Base-by-base conservation (phyloP, 2,329 filamentous ascomycete genomes). In the Raffaelea ambrosiae region DNA sequence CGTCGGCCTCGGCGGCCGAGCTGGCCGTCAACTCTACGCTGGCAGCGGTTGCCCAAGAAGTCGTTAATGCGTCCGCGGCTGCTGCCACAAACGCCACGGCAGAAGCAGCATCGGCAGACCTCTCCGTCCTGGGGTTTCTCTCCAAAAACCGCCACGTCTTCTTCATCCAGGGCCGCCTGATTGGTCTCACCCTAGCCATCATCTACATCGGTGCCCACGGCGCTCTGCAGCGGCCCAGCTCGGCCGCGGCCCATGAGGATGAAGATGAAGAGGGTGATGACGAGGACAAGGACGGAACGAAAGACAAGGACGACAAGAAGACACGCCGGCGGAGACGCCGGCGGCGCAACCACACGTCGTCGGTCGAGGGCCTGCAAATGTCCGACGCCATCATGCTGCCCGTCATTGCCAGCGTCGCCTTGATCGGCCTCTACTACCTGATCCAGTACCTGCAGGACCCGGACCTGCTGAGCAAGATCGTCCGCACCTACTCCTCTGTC, bases 371-470 rank as follows among this genome's bases (percentile, higher is more conserved):
- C 0, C 66, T 94, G 46, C 74, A 81, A 9, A 81, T 86, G 2
- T 82, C 78, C 0, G 91, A 97, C 64, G 91, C 88, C 43, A 78
- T 97, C 55, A 64, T 94, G 57, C 86, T 96, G 53, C 93, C 91
- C 2, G 56, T 96, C 29, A 71, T 89, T 47, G 90, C 89, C 5
- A 88, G 82, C 2, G 59, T 72, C 10, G 80, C 84, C 1, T 77
- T 97, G 9, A 74, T 64, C 39, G 81, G 81, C 5, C 72, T 97
- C 13, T 97, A 97, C 69, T 83, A 90, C 57, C 72, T 95, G 51
- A 88, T 97, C 61, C 88, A 94, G 63, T 93, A 84, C 77, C 77
- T 96, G 48, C 74, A 91, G 54, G 87, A 95, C 58, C 83, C 89
- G 1, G 73, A 81, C 11, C 70, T 94, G 20, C 67, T 97, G 58